Evolutionary conservation across 2,329 filamentous ascomycete species (phyloP).

Genomic region (Chaetomiaceae sp.): DNA sequence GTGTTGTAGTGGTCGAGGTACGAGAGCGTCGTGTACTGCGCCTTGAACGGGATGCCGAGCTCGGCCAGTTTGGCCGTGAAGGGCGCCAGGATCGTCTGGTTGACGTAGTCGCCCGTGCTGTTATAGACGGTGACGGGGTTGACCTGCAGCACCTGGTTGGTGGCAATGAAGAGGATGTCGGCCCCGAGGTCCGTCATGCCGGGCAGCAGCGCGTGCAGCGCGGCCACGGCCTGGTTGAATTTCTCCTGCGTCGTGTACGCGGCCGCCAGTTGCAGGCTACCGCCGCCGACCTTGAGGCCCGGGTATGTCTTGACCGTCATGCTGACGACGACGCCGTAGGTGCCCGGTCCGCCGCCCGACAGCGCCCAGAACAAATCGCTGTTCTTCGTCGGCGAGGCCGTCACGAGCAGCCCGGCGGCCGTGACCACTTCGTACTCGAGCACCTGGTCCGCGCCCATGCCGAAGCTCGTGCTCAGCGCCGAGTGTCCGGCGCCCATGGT

Average conservation of each 20-base stretch:
- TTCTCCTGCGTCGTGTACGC: constrained; percentile 31
- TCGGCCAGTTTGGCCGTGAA: constrained; percentile 38
- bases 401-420: constrained; percentile 37
- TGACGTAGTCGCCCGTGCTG: constrained; percentile 35
- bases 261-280: constrained; percentile 31
- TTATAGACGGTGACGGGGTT: constrained; percentile 43
- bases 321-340: constrained; percentile 31
- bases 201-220: constrained; percentile 42
- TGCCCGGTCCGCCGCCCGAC: constrained; percentile 37
- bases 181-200: constrained; percentile 45
- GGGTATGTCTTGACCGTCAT: constrained; percentile 23
- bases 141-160: constrained; percentile 37
- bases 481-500: constrained; percentile 49
- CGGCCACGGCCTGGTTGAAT: constrained; percentile 45
- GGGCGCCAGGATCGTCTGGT: constrained; percentile 39
- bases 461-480: constrained; percentile 43
- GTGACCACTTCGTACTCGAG: constrained; percentile 45
- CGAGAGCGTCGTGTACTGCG: constrained; percentile 18
- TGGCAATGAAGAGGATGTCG: constrained; percentile 34
- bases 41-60: constrained; percentile 28
- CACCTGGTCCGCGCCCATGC: constrained; percentile 44
- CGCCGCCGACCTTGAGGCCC: constrained; percentile 13
- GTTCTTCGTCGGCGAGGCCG: constrained; percentile 36
- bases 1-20: constrained; percentile 42
- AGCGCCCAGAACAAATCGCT: constrained; percentile 46